Evolutionary conservation across 495 filamentous ascomycete genomes (phyloP), one percentile per base, ranked within the genome.

Genomic region (Annulohypoxylon nitens): DNA sequence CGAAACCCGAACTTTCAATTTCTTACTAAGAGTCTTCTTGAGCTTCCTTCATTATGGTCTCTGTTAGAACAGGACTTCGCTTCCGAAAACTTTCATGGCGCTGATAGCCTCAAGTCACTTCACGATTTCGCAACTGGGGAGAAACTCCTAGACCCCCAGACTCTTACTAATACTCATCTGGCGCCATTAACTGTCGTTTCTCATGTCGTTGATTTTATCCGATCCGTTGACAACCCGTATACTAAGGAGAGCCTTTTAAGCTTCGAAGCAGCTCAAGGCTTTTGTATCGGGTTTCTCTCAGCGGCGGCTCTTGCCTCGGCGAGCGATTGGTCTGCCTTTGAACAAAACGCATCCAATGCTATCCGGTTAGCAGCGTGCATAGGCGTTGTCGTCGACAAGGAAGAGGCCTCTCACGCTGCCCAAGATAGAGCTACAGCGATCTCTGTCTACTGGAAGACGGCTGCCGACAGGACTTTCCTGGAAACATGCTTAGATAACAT

Each of bases 261-360:
- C 33, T 59, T 59, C 16, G 26, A 59, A 12, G 55, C 34, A 7
- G 55, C 55, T 20, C 55, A 59, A 39, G 55, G 55, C 14, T 59
- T 59, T 16, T 59, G 55, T 16, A 59, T 59, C 16, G 55, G 55
- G 23, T 59, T 59, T 14, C 33, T 59, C 3, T 59, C 55, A 3
- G 55, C 55, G 0, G 55, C 55, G 9, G 55, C 55, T 18, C 55
- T 59, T 41, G 14, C 55, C 20, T 59, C 55, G 1, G 33, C 55
- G 25, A 39, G 23, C 10, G 34, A 41, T 0, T 59, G 55, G 55
- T 20, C 30, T 8, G 33, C 41, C 1, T 59, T 59, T 11, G 36
- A 59, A 7, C 55, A 18, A 2, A 59, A 59, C 3, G 55, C 41
- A 39, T 59, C 55, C 7, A 59, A 39, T 33, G 36, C 33, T 9